These are phyloP conservation scores for Friedmanniomyces endolithicus DNA, from an alignment of 495 filamentous ascomycete species.

Conservation along the genomic window DNA sequence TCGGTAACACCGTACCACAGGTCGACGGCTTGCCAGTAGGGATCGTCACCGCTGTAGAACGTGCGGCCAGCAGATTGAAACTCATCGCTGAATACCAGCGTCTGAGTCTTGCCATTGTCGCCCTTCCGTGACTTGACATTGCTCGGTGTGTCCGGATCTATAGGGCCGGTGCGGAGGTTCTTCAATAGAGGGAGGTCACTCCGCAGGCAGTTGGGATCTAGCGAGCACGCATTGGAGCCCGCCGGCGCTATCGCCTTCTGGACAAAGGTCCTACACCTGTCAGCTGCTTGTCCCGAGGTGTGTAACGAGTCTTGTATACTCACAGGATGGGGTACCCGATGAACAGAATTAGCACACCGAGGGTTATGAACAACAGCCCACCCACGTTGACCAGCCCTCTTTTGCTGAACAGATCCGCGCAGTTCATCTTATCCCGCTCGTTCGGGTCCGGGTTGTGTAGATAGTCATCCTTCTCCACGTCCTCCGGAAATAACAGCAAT, in stretches of 20 bases:
- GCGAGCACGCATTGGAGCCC: conserved; percentile 23
- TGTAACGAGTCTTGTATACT: conserved; percentile 21
- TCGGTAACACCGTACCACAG: conserved; percentile 29
- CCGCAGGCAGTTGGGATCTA: conserved; percentile 43
- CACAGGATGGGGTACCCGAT: conserved; percentile 66
- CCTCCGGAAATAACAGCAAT: conserved; percentile 57
- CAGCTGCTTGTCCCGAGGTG: neutral
- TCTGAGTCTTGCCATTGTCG: conserved; percentile 20
- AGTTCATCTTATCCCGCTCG: conserved; percentile 50
- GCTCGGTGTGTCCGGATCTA: conserved; percentile 27
- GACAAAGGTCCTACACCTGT: conserved; percentile 44
- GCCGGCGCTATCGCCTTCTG: conserved; percentile 26
- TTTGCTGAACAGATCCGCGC: conserved; percentile 52
- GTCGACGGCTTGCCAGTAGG: conserved; percentile 23
- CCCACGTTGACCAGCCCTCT: conserved; percentile 58
- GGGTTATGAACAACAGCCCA: conserved; percentile 46
- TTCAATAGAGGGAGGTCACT: conserved; percentile 33
- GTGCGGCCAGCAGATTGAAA: conserved; percentile 24
- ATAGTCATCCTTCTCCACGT: conserved; percentile 68
- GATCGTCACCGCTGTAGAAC: conserved; percentile 27
- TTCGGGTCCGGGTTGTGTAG: conserved; percentile 60
- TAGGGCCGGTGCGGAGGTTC: conserved; percentile 22
- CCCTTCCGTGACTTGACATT: conserved; percentile 16
- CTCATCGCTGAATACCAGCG: conserved; percentile 30
- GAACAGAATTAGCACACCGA: conserved; percentile 56